A percentile compares a stretch with the other conserved stretches of the same genome.
Evolutionary conservation across 345 rosid genomes (phyloP).

Genomic region (Populus simonii): DNA sequence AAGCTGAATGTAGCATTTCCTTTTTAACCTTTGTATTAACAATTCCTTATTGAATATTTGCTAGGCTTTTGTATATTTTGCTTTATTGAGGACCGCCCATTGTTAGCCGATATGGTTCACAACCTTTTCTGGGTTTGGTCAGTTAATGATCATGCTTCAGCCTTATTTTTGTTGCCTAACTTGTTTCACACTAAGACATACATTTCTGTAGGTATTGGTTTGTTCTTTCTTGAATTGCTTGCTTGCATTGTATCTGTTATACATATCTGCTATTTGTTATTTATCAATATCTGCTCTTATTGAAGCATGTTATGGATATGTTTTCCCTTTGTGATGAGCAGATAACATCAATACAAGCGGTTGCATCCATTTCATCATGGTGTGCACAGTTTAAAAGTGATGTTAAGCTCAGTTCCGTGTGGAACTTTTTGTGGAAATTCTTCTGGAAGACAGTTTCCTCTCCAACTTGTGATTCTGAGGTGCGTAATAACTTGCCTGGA

Average conservation of each 20-base stretch:
- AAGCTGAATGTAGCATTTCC: too few relatives aligned
- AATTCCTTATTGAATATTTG: too few relatives aligned
- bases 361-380: slow-evolving; percentile 54
- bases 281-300: not conserved
- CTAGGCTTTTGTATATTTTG: too few relatives aligned
- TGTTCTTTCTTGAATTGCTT: not conserved
- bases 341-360: slow-evolving; percentile 57
- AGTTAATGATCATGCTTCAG: not conserved
- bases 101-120: not conserved
- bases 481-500: slow-evolving; percentile 21
- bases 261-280: too few relatives aligned
- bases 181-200: not conserved
- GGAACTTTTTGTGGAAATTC: slow-evolving; percentile 66
- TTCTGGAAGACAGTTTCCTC: slow-evolving; percentile 46
- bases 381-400: slow-evolving; percentile 46
- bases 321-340: slow-evolving; percentile 36
- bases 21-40: too few relatives aligned
- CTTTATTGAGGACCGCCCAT: too few relatives aligned
- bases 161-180: not conserved
- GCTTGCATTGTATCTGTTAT: not conserved
- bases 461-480: slow-evolving; percentile 62
- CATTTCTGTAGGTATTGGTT: not conserved
- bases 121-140: not conserved
- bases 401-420: slow-evolving; percentile 41
- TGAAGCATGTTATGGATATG: not conserved